phyloP scores from a whole-genome alignment of 257 asterid species.

The Leptodermis oblonga region DNA sequence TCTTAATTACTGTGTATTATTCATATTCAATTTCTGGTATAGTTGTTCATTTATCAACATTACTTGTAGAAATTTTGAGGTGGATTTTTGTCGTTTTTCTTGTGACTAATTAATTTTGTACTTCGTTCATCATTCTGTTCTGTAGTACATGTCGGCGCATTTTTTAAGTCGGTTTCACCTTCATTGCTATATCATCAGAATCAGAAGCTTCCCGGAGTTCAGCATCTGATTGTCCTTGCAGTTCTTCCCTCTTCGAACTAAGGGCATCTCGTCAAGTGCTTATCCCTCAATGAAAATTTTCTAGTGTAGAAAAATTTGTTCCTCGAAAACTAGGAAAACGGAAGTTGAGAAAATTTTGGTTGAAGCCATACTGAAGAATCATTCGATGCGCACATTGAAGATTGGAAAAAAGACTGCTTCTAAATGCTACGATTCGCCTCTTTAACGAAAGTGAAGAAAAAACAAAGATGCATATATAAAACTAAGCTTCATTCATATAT shows the following conservation, averaged over 20 bases:
- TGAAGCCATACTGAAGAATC: neutral
- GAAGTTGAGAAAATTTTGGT: neutral
- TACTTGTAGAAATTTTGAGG: neutral
- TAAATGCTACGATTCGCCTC: no score
- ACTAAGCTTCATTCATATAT: no score
- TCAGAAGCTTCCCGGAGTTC: conserved; percentile 43
- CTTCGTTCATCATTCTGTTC: conserved; percentile 46
- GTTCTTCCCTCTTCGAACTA: conserved; percentile 57
- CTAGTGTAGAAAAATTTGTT: neutral
- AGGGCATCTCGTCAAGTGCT: conserved; percentile 66
- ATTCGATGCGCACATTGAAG: neutral
- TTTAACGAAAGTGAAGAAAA: no score
- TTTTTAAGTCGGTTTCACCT: conserved; percentile 71
- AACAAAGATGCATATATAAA: no score
- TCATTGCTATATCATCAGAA: conserved; percentile 68
- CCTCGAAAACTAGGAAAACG: neutral
- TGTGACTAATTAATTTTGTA: no score
- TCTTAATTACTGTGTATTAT: neutral
- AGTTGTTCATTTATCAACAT: neutral
- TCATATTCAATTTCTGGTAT: neutral
- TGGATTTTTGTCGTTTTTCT: neutral
- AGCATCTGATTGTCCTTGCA: conserved; percentile 38
- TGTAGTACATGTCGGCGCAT: conserved; percentile 80
- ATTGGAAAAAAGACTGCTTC: no score
- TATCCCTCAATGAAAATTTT: conserved; percentile 47